Evolutionary conservation across 2,329 filamentous ascomycete species (phyloP).

Genomic region (Fusarium albosuccineum): DNA sequence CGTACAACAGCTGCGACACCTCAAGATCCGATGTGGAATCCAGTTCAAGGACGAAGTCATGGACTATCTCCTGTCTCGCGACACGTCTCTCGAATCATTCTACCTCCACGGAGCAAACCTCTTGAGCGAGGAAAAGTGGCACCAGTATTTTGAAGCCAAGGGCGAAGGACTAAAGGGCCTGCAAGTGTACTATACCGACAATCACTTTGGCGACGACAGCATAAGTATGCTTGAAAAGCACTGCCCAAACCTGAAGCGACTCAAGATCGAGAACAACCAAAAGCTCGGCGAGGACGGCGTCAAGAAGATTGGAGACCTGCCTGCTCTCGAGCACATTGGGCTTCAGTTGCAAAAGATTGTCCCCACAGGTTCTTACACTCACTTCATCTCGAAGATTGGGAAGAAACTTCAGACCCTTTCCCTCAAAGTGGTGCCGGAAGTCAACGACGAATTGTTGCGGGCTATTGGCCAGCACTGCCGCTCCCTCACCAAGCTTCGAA

Average conservation of each 20-base stretch:
- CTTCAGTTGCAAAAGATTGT: slow-evolving; percentile 74
- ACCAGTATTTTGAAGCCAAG: slow-evolving; percentile 73
- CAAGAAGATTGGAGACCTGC: slow-evolving; percentile 71
- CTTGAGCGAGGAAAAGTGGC: slow-evolving; percentile 82
- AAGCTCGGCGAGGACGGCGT: slow-evolving; percentile 76
- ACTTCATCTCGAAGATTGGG: slow-evolving; percentile 74
- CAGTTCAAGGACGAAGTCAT: slow-evolving; percentile 91
- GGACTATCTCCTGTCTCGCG: slow-evolving; percentile 81
- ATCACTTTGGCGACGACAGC: slow-evolving; percentile 80
- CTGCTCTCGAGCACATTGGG: slow-evolving; percentile 79
- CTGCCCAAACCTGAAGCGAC: slow-evolving; percentile 76
- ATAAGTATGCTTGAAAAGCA: slow-evolving; percentile 71
- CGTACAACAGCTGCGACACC: slow-evolving; percentile 74
- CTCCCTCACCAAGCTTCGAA: slow-evolving; percentile 79
- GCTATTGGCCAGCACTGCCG: slow-evolving; percentile 78
- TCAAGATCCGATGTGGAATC: slow-evolving; percentile 87
- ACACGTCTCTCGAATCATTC: slow-evolving; percentile 76
- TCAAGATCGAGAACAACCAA: slow-evolving; percentile 88
- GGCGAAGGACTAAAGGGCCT: slow-evolving; percentile 75
- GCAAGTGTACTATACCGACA: slow-evolving; percentile 87
- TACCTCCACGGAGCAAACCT: slow-evolving; percentile 89
- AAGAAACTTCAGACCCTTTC: slow-evolving; percentile 80
- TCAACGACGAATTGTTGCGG: slow-evolving; percentile 77
- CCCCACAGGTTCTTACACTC: slow-evolving; percentile 68
- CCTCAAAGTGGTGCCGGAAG: slow-evolving; percentile 74